Base-by-base conservation (phyloP, 768 basidiomycete species). In the Baorangia bicolor region DNA sequence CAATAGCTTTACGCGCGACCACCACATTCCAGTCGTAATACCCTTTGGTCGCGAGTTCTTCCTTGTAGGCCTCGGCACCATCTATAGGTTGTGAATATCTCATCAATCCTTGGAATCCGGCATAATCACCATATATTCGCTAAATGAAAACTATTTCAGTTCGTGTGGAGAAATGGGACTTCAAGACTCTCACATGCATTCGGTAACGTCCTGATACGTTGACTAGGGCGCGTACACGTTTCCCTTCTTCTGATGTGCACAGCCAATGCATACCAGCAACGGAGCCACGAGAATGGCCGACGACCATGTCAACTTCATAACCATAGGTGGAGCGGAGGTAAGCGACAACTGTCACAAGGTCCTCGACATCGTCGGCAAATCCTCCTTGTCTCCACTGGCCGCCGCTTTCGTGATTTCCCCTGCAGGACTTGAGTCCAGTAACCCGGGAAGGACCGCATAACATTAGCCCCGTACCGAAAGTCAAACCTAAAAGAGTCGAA, bases 401-500 rank as follows among this genome's bases (percentile, higher is more conserved):
- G 14, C 80, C 77, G 5, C 86, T 86, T 73, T 93, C 91, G 67
- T 90, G 84, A 70, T 85, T 87, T 20, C 90, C 90, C 47, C 90
- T 92, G 56, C 7, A 39, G 40, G 10, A 35, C 16, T 50, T 55
- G 55, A 56, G 45, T 54, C 42, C 39, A 47, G 53, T 8, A 25
- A 33, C 18, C 37, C 44, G 44, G 49, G 13, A 49, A 39, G 39
- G 27, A 35, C 34, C 25, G 31, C 20, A 42, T n/a, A 41, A 65
- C 33, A 38, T n/a, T 23, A 40, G 28, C 13, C 4, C 37, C 81
- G 53, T 64, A 91, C 89, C 90, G 82, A 73, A 94, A 94, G 69
- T 94, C 91, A 64, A 94, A 92, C 31, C 90, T 81, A 68, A 93
- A 92, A 3, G 90, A 92, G 69, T 94, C 91, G 23, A 89, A 64